Base-by-base conservation (phyloP, 441 rosid species). In the Syzygium malaccense region DNA sequence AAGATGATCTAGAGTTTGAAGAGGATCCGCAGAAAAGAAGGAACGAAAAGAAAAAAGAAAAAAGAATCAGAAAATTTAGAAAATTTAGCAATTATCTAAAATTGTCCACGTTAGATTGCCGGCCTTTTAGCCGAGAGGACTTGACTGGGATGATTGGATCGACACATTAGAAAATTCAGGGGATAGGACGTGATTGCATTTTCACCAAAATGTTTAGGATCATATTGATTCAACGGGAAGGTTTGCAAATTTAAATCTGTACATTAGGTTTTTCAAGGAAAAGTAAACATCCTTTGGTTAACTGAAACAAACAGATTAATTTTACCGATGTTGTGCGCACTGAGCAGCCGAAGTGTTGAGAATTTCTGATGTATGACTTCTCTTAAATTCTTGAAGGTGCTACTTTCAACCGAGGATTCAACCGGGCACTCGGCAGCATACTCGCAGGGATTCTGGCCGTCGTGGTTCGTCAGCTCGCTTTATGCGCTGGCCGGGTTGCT, bases 401-500 rank as follows among this genome's bases (percentile, higher is more conserved):
- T 87, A 95, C 97, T 14, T 95, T 95, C 86, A 94, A 94, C 87
- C 92, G 95, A 90, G 97, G 96, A 88, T 93, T 95, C 93, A 95
- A 95, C 90, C 94, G 96, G 83, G 95, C 93, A 55, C 91, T 95
- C 49, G 96, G 96, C 55, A 94, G 96, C 94, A 87, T 94, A 92
- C 94, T 94, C 56, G 95, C 97, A 4, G 96, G 95, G 64, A 88
- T 95, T 49, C 88, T 95, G 85, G 97, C 95, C 57, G 89, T 94
- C 60, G 87, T 88, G 53, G 92, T 91, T 64, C 93, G 88, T 80
- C 94, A 93, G 90, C 55, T 93, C 41, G 95, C 95, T 89, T 89
- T 94, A 32, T 54, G 45, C 12, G n/a, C 91, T 6, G 95, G 94
- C 86, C 90, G 87, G 55, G 88, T 93, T 86, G 93, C 94, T 68